Evolutionary conservation across 495 filamentous ascomycete species (phyloP), one percentile per base, ranked within the genome.

Genomic region (Penicillium malachiteum): DNA sequence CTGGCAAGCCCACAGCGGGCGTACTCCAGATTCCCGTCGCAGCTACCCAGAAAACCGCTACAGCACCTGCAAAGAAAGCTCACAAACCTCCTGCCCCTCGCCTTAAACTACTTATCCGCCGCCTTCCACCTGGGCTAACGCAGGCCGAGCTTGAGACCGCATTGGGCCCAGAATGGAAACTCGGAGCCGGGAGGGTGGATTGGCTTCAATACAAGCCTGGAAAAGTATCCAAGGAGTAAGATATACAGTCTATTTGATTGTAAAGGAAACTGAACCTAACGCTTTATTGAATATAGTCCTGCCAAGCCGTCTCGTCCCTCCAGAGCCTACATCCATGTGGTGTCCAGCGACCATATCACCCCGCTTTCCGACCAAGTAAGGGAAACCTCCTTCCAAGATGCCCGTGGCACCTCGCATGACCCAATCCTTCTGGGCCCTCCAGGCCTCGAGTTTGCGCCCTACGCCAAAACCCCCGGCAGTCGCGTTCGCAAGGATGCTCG

Each of bases 161-260:
- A 10, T 65, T 97, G 42, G 91, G 91, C n/a, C 83, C 88, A 2
- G 89, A 91, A 54, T 97, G 92, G 90, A 90, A 83, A 60, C 54
- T 81, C 2, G 87, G 88, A 14, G 81, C 79, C 21, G 90, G 90
- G 10, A 96, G 87, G 69, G 84, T 92, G 6, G 92, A 95, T 62
- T 96, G 88, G 88, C 74, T 86, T 47, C 70, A 76, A 34, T 98
- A 87, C 73, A 84, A 84, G 57, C 77, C 84, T 30, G 94, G 94
- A 60, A 95, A 96, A 64, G 76, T 92, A 21, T 94, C 93, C 4
- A 89, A 88, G 64, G 91, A 97, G 92, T 96, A 52, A 34, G 65
- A 21, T 16, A 12, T 12, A 17, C n/a, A 1, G 6, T 39, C 14
- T 41, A 52, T 51, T 26, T 30, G 7, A 44, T 35, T 26, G 17